A percentile compares a stretch with the other conserved stretches of the same genome.
These are phyloP conservation scores for Tritrichomonas musculus DNA, from an alignment of 208 protist genomes.

Conservation along the genomic window DNA sequence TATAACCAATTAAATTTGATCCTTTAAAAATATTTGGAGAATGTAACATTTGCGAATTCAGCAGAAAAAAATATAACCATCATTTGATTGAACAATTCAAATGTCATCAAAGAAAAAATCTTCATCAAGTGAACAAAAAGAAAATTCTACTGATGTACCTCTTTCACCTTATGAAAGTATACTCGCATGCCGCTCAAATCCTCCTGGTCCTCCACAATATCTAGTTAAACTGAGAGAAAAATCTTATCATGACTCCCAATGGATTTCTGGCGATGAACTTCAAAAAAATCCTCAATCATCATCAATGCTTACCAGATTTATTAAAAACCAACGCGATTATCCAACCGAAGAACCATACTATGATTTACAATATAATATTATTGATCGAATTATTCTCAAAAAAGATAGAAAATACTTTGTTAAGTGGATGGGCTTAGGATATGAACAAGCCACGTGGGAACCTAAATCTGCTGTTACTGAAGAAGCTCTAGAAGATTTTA, in stretches of 20 bases:
- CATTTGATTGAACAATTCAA: too few relatives aligned
- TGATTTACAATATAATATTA: constrained; percentile 9
- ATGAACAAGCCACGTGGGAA: background rate
- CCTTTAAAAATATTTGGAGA: too few relatives aligned
- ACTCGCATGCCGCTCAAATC: too few relatives aligned
- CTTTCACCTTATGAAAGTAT: too few relatives aligned
- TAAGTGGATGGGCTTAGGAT: background rate
- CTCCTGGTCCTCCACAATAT: background rate
- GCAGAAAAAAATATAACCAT: too few relatives aligned
- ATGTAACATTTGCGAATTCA: too few relatives aligned
- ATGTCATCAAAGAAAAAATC: too few relatives aligned
- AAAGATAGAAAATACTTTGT: background rate
- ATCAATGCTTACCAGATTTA: background rate
- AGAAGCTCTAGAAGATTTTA: background rate
- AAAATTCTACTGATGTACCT: too few relatives aligned
- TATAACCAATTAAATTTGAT: too few relatives aligned
- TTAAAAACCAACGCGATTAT: background rate
- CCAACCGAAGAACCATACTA: background rate
- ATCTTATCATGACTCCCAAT: background rate
- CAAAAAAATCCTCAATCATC: background rate
- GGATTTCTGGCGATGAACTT: background rate
- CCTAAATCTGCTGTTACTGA: background rate
- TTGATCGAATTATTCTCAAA: background rate
- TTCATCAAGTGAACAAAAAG: too few relatives aligned
- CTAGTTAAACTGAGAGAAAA: background rate